Percentiles rank a stretch among this genome's conserved stretches.
Evolutionary conservation across 805 yeast genomes (phyloP).

Genomic region (Grigorovia jiainica): DNA sequence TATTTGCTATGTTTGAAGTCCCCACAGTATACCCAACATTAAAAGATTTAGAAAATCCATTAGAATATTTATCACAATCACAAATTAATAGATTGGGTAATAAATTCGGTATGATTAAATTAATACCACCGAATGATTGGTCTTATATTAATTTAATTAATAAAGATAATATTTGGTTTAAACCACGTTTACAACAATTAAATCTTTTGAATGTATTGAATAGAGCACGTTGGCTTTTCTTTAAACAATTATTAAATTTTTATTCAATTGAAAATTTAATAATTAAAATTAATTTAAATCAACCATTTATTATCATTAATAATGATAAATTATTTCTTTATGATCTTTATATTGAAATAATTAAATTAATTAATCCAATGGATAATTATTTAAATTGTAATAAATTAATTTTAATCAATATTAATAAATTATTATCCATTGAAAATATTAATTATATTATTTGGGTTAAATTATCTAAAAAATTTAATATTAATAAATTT

Average conservation of each 20-base stretch:
- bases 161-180: constrained; percentile 45
- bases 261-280: constrained; percentile 16
- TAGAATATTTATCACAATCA: constrained; percentile 49
- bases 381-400: no score
- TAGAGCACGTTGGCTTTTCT: constrained; percentile 54
- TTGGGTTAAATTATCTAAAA: constrained; percentile 22
- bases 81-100: constrained; percentile 37
- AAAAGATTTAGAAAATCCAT: constrained; percentile 55
- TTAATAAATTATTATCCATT: constrained; percentile 14
- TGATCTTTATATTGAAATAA: constrained; percentile 32
- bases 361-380: constrained; percentile 12
- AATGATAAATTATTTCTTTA: constrained; percentile 23
- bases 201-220: constrained; percentile 55
- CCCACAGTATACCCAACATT: constrained; percentile 52
- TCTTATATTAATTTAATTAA: constrained; percentile 47
- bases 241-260: constrained; percentile 51
- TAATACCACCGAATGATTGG: constrained; percentile 50
- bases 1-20: constrained; percentile 21
- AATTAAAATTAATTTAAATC: not conserved
- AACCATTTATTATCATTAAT: constrained; percentile 1
- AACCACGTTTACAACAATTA: constrained; percentile 58
- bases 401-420: no score
- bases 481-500: constrained; percentile 7
- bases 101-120: constrained; percentile 64
- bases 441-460: no score